Percentiles rank a stretch among this genome's conserved stretches.
Conservation (phyloP, 768 basidiomycete genomes). For the Russula lepida region DNA sequence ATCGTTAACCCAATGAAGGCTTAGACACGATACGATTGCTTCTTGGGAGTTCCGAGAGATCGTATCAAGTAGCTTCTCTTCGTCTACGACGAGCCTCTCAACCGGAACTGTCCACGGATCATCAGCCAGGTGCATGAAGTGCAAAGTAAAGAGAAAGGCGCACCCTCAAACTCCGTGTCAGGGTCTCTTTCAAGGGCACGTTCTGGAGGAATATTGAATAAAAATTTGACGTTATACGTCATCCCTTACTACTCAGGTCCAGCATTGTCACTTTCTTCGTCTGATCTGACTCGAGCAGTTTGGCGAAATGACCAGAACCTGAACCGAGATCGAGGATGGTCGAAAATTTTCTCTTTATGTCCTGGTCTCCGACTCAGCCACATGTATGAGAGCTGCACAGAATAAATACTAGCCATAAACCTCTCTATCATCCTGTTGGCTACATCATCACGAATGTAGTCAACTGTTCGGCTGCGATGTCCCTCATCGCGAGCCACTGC, state of each 20-base stretch:
- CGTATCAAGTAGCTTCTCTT: slow-evolving; percentile 64
- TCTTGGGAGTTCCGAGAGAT: slow-evolving; percentile 75
- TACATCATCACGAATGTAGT: slow-evolving; percentile 87
- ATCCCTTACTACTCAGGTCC: slow-evolving; percentile 65
- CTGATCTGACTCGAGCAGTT: slow-evolving; percentile 60
- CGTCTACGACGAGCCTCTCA: slow-evolving; percentile 72
- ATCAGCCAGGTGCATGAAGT: slow-evolving; percentile 1
- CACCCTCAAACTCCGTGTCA: slow-evolving; percentile 76
- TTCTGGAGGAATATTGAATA: slow-evolving; percentile 36
- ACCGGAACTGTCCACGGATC: slow-evolving; percentile 50
- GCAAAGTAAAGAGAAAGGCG: neutral
- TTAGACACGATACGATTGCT: slow-evolving; percentile 84
- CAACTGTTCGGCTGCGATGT: slow-evolving; percentile 62
- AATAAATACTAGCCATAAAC: slow-evolving; percentile 51
- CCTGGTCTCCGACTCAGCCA: slow-evolving; percentile 40
- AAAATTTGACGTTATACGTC: neutral
- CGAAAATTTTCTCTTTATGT: slow-evolving; percentile 79
- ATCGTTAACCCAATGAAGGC: slow-evolving; percentile 97
- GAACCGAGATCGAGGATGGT: slow-evolving; percentile 82
- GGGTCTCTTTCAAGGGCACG: slow-evolving; percentile 66
- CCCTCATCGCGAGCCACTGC: slow-evolving; percentile 54
- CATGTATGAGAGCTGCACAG: slow-evolving; percentile 2
- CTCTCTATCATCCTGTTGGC: slow-evolving; percentile 88
- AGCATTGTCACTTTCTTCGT: slow-evolving; percentile 73
- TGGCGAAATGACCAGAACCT: slow-evolving; percentile 88